These are phyloP conservation scores for Camellia granthamiana DNA, from an alignment of 148 eudicot species.

Conservation along the genomic window DNA sequence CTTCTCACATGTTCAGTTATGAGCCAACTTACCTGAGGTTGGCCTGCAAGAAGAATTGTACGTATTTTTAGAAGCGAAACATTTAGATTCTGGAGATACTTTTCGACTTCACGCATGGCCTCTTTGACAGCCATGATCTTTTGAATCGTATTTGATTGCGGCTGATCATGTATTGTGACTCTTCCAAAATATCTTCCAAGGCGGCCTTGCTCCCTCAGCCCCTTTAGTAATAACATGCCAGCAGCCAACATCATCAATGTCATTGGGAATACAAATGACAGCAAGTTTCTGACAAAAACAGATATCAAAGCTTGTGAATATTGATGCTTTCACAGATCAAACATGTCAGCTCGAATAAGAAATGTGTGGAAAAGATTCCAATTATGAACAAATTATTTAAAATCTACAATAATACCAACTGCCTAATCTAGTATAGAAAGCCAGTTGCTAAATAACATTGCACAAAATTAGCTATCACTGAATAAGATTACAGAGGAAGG, in stretches of 20 bases:
- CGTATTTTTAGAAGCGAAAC: conserved; percentile 75
- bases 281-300: conserved; percentile 55
- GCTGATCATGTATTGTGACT: conserved; percentile 82
- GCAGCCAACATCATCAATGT: conserved; percentile 58
- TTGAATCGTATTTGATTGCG: conserved; percentile 94
- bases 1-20: not conserved
- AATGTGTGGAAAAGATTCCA: conserved; percentile 5
- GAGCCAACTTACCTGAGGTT: conserved; percentile 69
- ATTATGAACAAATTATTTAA: not conserved
- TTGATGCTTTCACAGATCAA: not conserved
- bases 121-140: conserved; percentile 83
- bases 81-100: conserved; percentile 68
- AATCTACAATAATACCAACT: not conserved
- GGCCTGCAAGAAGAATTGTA: conserved; percentile 73
- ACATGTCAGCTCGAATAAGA: not conserved
- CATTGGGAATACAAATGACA: conserved; percentile 60
- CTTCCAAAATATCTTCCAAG: conserved; percentile 85
- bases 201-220: conserved; percentile 84
- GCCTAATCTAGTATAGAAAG: not conserved
- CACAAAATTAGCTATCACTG: not conserved
- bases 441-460: not conserved
- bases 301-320: not conserved
- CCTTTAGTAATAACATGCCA: conserved; percentile 64
- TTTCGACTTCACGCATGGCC: conserved; percentile 86
- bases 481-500: not conserved